Conservation (phyloP, 106 monocot species). For the Acanthochlamys bracteata region DNA sequence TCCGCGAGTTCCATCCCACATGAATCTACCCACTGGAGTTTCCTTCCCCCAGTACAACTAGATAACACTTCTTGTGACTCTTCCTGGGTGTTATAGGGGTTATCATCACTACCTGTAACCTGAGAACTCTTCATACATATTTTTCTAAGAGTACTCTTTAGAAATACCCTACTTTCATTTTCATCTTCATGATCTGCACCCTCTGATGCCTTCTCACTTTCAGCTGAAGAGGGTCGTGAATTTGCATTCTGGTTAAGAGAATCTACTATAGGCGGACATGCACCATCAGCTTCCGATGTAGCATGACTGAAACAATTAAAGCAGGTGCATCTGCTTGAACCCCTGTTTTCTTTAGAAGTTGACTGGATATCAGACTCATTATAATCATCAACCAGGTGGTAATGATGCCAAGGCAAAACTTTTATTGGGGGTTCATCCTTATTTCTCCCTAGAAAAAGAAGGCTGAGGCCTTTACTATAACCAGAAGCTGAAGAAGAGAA, state of each 20-base stretch:
- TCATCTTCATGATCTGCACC: slow-evolving; percentile 3
- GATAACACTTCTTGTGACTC: slow-evolving; percentile 8
- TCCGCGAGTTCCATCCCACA: slow-evolving; percentile 79
- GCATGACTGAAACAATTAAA: slow-evolving; percentile 30
- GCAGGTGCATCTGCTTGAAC: slow-evolving; percentile 21
- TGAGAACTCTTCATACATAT: not conserved
- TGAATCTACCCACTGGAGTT: slow-evolving; percentile 80
- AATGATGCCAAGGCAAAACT: slow-evolving; percentile 71
- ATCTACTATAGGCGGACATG: slow-evolving; percentile 31
- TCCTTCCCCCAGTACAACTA: slow-evolving; percentile 25
- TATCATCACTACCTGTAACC: slow-evolving; percentile 1
- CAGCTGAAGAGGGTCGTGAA: slow-evolving; percentile 6
- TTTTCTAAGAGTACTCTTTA: slow-evolving; percentile 50
- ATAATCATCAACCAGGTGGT: slow-evolving; percentile 62
- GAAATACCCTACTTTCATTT: slow-evolving; percentile 16
- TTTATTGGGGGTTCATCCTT: slow-evolving; percentile 62
- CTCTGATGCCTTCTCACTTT: slow-evolving; percentile 1
- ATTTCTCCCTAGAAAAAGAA: slow-evolving; percentile 60
- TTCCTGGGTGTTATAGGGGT: slow-evolving; percentile 8
- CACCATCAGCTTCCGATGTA: slow-evolving; percentile 24
- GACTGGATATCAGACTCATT: slow-evolving; percentile 25
- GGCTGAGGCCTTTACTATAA: slow-evolving; percentile 67
- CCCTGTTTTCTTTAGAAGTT: slow-evolving; percentile 29
- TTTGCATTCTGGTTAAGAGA: slow-evolving; percentile 20
- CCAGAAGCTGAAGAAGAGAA: slow-evolving; percentile 93